Evolutionary conservation across 176 grass and related monocot species (phyloP), one percentile per base, ranked within the genome.

Genomic region (Hordeum marinum): DNA sequence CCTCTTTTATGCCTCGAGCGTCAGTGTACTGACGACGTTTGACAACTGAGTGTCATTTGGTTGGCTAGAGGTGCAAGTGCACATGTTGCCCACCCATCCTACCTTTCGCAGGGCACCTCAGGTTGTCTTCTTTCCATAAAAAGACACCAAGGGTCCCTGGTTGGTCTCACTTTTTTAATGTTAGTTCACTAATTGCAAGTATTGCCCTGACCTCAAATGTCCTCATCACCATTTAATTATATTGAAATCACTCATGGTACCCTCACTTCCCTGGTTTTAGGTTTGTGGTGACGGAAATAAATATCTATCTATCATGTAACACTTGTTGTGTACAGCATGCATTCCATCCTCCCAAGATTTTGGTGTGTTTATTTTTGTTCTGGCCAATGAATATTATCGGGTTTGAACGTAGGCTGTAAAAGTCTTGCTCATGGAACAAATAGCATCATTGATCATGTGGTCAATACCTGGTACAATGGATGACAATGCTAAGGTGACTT

Each of bases 261-360:
- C 35, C 34, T 25, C 8, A 17, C 37, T 42, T 71, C 39, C 21
- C 36, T 70, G 36, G 12, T 67, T 87, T 74, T 76, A 8, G 59
- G 31, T 20, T 67, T 76, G 25, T 68, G 79, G 32, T 72, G 21
- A 68, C 20, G 48, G 34, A 39, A 57, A 69, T 52, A 78, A 79
- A 45, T 35, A 41, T 63, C 6, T 65, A n/a, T 20, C 54, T 42
- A 29, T 25, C 61, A 74, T 74, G 71, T 48, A 80, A 23, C 13
- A 58, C 35, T 15, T 62, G 14, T 20, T 77, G 37, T 78, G 23
- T 11, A 26, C 10, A 68, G 2, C 63, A 34, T 70, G 63, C 63
- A n/a, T 45, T 69, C 15, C 23, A 63, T 78, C 64, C 39, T 80
- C 71, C 77, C 78, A 80, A 80, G 3, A 80, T 77, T 77, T 34